Evolutionary conservation across 2,329 filamentous ascomycete species (phyloP).

Genomic region (Colletotrichum tropicicola): DNA sequence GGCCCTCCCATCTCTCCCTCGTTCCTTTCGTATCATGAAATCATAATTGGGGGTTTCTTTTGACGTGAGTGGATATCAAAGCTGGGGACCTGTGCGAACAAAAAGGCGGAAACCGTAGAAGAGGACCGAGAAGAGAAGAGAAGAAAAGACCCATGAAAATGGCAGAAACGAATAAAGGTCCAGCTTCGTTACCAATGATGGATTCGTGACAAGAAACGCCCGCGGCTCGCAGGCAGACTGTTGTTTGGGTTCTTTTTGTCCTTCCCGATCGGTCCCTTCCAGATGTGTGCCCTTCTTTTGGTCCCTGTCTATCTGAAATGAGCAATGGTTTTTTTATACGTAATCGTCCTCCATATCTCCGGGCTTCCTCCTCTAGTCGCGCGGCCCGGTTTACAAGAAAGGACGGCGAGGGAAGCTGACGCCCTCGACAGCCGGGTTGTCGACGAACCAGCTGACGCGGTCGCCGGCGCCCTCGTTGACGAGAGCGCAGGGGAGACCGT

Average conservation of each 20-base stretch:
- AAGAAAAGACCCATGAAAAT: background rate
- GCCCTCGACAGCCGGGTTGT: conserved; percentile 84
- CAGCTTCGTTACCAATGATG: conserved; percentile 12
- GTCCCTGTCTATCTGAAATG: conserved; percentile 24
- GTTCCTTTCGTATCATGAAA: conserved; percentile 25
- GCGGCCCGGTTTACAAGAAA: conserved; percentile 52
- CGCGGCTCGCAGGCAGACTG: background rate
- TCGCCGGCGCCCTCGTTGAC: conserved; percentile 88
- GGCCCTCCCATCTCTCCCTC: background rate
- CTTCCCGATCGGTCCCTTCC: background rate
- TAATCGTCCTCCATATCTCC: background rate
- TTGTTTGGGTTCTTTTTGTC: background rate
- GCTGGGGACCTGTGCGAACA: background rate
- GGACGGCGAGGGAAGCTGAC: conserved; percentile 83
- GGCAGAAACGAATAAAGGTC: conserved; percentile 8
- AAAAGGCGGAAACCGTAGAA: background rate
- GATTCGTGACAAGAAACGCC: conserved; percentile 3
- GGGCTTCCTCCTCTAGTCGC: background rate
- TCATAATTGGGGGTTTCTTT: conserved; percentile 15
- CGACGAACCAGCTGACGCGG: conserved; percentile 95
- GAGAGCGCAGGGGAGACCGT: conserved; percentile 83
- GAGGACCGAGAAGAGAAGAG: background rate
- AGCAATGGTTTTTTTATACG: conserved; percentile 7
- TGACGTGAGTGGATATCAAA: conserved; percentile 22
- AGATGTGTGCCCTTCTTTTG: conserved; percentile 14